These are phyloP conservation scores for Avena atlantica DNA, from an alignment of 176 grass and related monocot species.

Conservation along the genomic window DNA sequence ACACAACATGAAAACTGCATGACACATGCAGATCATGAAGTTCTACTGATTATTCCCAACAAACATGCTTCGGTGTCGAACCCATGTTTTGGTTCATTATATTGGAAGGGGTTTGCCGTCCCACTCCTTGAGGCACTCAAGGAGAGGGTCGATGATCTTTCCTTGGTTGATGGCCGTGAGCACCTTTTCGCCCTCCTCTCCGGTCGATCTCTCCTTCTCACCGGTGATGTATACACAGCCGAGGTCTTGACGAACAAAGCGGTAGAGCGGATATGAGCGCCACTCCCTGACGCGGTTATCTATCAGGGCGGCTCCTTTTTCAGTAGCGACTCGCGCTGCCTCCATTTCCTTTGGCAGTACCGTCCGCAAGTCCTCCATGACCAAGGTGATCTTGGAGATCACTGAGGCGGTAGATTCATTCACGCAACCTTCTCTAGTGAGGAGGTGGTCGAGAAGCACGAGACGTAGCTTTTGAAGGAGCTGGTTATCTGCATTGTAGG, in stretches of 20 bases:
- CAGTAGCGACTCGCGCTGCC: constrained; percentile 51
- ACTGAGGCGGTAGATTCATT: constrained; percentile 17
- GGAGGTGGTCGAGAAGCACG: constrained; percentile 72
- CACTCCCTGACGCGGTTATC: constrained; percentile 61
- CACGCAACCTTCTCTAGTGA: constrained; percentile 38
- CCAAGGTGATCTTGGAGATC: constrained; percentile 56
- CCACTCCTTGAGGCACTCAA: constrained; percentile 83
- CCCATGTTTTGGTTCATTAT: too few relatives aligned
- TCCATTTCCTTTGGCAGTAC: constrained; percentile 69
- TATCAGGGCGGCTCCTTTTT: constrained; percentile 48
- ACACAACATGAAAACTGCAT: too few relatives aligned
- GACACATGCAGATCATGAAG: too few relatives aligned
- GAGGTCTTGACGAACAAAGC: constrained; percentile 71
- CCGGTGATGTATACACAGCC: constrained; percentile 69
- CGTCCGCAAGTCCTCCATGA: constrained; percentile 62
- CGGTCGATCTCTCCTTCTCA: constrained; percentile 73
- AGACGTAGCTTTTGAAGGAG: constrained; percentile 72
- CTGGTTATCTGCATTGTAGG: constrained; percentile 56
- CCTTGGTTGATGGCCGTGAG: constrained; percentile 69
- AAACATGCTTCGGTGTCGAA: too few relatives aligned
- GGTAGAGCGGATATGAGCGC: constrained; percentile 72
- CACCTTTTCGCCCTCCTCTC: constrained; percentile 77
- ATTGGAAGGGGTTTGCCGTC: constrained; percentile 64
- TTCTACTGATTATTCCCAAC: too few relatives aligned
- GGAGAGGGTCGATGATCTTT: constrained; percentile 74